Evolutionary conservation across 1,139 yeast genomes (phyloP).

Genomic region (Diutina catenulata): DNA sequence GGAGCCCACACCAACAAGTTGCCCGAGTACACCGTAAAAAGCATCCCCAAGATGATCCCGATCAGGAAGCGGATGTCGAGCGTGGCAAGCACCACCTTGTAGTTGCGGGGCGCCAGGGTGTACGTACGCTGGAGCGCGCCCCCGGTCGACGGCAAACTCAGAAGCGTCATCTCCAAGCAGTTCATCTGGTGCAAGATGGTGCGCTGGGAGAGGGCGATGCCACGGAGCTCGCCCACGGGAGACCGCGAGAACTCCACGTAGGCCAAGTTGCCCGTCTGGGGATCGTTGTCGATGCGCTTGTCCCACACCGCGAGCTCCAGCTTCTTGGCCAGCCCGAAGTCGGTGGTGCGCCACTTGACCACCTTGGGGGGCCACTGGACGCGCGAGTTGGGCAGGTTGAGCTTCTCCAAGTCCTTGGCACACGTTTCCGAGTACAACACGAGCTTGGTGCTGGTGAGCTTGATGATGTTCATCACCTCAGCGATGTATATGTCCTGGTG

Average conservation of each 20-base stretch:
- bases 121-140: constrained; percentile 24
- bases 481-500: constrained; percentile 57
- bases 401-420: constrained; percentile 55
- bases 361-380: constrained; percentile 33
- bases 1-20: constrained; percentile 76
- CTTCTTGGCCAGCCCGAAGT: constrained; percentile 58
- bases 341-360: constrained; percentile 79
- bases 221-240: constrained; percentile 84
- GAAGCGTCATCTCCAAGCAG: constrained; percentile 55
- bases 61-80: constrained; percentile 80
- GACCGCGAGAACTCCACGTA: constrained; percentile 88
- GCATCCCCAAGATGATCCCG: constrained; percentile 72
- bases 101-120: constrained; percentile 16
- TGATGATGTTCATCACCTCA: constrained; percentile 62
- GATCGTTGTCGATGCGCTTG: constrained; percentile 12
- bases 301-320: constrained; percentile 25
- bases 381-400: constrained; percentile 23
- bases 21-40: constrained; percentile 79
- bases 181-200: constrained; percentile 85
- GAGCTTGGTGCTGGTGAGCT: constrained; percentile 63
- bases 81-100: constrained; percentile 49
- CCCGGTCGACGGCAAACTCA: constrained; percentile 45
- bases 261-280: constrained; percentile 49
- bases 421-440: constrained; percentile 76
- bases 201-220: constrained; percentile 85